Percentiles rank a stretch among this genome's conserved stretches.
These are phyloP conservation scores for Pseudocercospora ulei DNA, from an alignment of 2,329 filamentous ascomycete species.

Conservation along the genomic window DNA sequence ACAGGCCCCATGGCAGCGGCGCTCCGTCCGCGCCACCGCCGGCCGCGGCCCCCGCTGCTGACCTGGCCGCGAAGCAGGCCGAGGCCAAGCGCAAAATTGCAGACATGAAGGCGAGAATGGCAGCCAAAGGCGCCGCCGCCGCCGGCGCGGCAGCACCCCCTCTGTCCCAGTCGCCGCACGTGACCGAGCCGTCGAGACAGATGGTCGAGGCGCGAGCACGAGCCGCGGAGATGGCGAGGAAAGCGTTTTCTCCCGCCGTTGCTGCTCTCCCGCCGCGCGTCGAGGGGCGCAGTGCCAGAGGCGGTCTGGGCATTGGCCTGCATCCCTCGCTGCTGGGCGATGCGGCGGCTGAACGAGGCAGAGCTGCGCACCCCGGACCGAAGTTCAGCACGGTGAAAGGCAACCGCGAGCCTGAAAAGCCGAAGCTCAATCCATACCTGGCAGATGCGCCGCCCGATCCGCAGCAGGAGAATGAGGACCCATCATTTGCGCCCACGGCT, in stretches of 20 bases:
- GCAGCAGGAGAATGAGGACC: slow-evolving; percentile 48
- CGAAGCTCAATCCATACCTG: slow-evolving; percentile 35
- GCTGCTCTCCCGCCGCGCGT: slow-evolving; percentile 38
- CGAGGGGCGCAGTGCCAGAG: slow-evolving; percentile 47
- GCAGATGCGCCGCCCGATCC: slow-evolving; percentile 44
- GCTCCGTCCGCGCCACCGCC: slow-evolving; percentile 16
- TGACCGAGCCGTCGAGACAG: slow-evolving; percentile 14
- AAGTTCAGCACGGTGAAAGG: slow-evolving; percentile 49
- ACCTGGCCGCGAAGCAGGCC: slow-evolving; percentile 27
- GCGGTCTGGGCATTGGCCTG: slow-evolving; percentile 64
- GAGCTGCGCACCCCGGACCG: slow-evolving; percentile 39
- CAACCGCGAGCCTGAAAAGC: slow-evolving; percentile 45
- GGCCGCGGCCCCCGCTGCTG: slow-evolving; percentile 12
- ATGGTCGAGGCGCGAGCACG: slow-evolving; percentile 26
- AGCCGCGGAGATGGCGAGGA: slow-evolving; percentile 22
- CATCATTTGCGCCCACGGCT: slow-evolving; percentile 50
- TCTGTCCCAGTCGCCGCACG: slow-evolving; percentile 13
- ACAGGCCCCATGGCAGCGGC: slow-evolving; percentile 20
- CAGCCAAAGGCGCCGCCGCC: slow-evolving; percentile 20
- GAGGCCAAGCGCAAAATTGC: slow-evolving; percentile 31
- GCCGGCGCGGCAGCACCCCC: slow-evolving; percentile 20
- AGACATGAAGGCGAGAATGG: slow-evolving; percentile 32
- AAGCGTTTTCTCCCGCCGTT: slow-evolving; percentile 17
- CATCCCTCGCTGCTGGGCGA: slow-evolving; percentile 62
- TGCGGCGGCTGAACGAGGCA: slow-evolving; percentile 39